Conservation (phyloP, 257 asterid genomes). For the Anisodus acutangulus region DNA sequence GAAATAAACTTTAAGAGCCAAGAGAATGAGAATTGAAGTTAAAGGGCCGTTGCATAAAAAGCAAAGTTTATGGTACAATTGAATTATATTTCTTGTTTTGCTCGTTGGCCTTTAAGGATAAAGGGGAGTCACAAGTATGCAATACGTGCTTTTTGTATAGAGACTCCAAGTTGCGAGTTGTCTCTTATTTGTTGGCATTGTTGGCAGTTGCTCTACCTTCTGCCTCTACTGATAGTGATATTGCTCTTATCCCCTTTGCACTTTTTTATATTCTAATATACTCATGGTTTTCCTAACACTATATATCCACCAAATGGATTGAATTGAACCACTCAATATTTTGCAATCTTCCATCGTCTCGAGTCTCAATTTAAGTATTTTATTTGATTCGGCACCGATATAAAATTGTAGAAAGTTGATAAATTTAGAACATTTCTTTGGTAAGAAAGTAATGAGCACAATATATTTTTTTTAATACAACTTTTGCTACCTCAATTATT, state of each 20-base stretch:
- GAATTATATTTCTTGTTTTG: conserved; percentile 24
- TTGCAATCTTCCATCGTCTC: not conserved
- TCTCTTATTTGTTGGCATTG: conserved; percentile 25
- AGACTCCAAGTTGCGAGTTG: conserved; percentile 4
- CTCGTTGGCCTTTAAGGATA: conserved; percentile 2
- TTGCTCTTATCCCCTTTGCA: conserved; percentile 4
- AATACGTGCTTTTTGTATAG: conserved; percentile 17
- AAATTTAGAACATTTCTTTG: too few species aligned
- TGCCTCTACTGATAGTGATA: conserved; percentile 1
- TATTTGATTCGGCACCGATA: not conserved
- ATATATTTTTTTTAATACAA: too few species aligned
- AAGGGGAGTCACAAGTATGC: not conserved
- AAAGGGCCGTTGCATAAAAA: not conserved
- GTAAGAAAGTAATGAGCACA: too few species aligned
- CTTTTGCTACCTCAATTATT: too few species aligned
- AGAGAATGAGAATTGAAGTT: not conserved
- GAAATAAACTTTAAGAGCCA: not conserved
- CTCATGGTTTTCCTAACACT: not conserved
- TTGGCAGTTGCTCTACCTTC: not conserved
- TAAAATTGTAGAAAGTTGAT: not conserved
- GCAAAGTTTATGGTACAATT: not conserved
- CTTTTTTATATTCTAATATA: not conserved
- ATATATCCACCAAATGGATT: not conserved
- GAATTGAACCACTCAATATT: not conserved
- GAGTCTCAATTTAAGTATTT: not conserved